phyloP scores from a whole-genome alignment of 1,284 basidiomycete species.

The Ustilago hordei region DNA sequence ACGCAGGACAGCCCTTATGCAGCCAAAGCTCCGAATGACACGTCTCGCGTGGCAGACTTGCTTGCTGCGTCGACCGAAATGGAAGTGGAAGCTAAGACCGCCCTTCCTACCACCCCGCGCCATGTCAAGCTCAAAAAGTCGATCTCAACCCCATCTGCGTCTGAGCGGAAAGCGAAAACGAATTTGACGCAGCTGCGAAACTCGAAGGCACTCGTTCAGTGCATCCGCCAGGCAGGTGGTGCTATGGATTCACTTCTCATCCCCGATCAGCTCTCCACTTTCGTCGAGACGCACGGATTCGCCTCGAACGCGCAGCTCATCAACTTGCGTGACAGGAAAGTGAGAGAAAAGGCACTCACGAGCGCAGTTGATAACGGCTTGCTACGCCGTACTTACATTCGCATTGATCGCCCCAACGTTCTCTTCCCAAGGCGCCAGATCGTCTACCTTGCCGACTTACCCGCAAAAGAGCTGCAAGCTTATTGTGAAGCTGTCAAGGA shows the following conservation, averaged over 20 bases:
- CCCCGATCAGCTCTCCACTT: constrained; percentile 31
- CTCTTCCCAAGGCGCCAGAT: constrained; percentile 28
- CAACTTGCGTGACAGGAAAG: constrained; percentile 42
- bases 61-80: constrained; percentile 9
- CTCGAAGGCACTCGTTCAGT: constrained; percentile 37
- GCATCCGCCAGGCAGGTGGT: constrained; percentile 40
- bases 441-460: constrained; percentile 37
- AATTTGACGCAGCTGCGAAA: constrained; percentile 44
- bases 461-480: constrained; percentile 26
- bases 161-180: constrained; percentile 33
- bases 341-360: constrained; percentile 36
- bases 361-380: constrained; percentile 29
- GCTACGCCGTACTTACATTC: constrained; percentile 42
- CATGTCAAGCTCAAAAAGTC: constrained; percentile 14
- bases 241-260: constrained; percentile 44
- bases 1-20: neutral
- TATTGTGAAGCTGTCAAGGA: constrained; percentile 38
- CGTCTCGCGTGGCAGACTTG: constrained; percentile 25
- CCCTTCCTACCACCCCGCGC: constrained; percentile 10
- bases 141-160: constrained; percentile 21
- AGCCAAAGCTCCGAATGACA: constrained; percentile 1
- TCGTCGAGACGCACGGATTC: constrained; percentile 39
- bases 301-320: constrained; percentile 36
- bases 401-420: constrained; percentile 26
- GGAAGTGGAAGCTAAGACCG: constrained; percentile 8